Conservation (phyloP, 768 basidiomycete species). For the Suillus hirtellus region DNA sequence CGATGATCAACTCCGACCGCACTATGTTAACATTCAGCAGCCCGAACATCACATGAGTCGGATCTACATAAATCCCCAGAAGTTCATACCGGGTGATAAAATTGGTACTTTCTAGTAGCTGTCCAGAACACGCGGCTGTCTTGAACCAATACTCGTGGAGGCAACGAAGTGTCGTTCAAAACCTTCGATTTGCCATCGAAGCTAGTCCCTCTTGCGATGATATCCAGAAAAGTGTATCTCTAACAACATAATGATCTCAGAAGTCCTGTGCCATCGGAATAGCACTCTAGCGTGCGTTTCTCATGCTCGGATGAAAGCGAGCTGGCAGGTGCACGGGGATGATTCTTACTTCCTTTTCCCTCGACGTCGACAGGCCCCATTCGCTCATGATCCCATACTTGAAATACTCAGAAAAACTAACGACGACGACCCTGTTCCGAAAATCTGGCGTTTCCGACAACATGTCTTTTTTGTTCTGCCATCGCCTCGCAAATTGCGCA, state of each 20-base stretch:
- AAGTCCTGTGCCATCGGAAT: background rate
- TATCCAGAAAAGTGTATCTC: background rate
- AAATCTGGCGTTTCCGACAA: background rate
- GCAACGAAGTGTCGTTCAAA: background rate
- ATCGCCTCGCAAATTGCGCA: background rate
- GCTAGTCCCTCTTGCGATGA: background rate
- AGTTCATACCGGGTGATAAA: background rate
- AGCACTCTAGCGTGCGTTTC: background rate
- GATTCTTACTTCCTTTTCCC: conserved; percentile 2
- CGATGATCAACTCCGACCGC: background rate
- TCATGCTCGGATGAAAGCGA: background rate
- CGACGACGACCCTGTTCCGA: background rate
- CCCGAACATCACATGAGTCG: background rate
- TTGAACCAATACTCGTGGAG: background rate
- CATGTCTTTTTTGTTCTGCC: background rate
- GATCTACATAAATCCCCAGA: background rate
- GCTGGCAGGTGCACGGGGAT: background rate
- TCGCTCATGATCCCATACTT: background rate
- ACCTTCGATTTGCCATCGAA: background rate
- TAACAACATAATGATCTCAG: background rate
- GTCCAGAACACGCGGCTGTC: background rate
- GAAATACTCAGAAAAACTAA: background rate
- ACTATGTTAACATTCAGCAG: background rate
- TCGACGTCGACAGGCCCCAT: background rate
- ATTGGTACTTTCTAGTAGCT: background rate